Evolutionary conservation across 78 protist species (phyloP).

Genomic region (Polysphondylium violaceum): DNA sequence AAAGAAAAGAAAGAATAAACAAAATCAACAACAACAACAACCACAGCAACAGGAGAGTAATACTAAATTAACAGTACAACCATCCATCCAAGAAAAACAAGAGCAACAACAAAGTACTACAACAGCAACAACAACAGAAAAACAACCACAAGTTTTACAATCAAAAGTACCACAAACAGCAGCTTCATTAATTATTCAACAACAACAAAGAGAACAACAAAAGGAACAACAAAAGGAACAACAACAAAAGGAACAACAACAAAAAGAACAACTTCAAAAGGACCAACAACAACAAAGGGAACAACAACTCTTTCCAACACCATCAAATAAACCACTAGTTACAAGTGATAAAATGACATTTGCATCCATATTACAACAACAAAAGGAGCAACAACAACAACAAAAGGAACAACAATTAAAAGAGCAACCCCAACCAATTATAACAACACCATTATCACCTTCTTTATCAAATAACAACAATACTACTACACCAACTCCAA

Average conservation of each 20-base stretch:
- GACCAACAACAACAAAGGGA: neutral
- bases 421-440: neutral
- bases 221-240: neutral
- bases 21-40: neutral
- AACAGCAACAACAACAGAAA: neutral
- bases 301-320: slow-evolving; percentile 3
- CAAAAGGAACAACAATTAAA: neutral
- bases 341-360: neutral
- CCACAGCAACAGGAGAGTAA: neutral
- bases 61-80: too few species aligned
- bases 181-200: neutral
- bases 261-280: neutral
- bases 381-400: neutral
- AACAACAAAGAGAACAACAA: neutral
- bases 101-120: neutral
- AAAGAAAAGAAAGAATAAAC: neutral
- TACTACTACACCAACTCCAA: neutral
- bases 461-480: neutral
- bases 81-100: neutral
- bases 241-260: neutral
- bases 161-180: neutral
- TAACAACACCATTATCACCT: neutral
- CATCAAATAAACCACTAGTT: neutral
- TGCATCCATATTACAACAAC: neutral
- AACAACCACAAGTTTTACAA: neutral